Percentiles rank a stretch among this genome's conserved stretches.
phyloP scores from a whole-genome alignment of 768 basidiomycete species.

The Mycena crocata region DNA sequence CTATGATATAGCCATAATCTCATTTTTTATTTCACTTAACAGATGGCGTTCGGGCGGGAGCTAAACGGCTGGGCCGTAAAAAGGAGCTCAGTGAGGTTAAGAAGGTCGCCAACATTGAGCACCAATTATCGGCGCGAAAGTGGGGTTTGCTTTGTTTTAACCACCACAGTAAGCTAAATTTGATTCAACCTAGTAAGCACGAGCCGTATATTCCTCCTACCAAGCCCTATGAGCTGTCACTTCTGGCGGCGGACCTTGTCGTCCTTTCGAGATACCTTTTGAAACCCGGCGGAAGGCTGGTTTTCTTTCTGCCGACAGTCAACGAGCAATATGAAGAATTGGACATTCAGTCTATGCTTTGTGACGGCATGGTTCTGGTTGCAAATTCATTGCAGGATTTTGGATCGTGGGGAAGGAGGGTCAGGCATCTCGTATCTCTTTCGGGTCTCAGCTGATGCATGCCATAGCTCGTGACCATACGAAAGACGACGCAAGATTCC shows the following conservation, averaged over 20 bases:
- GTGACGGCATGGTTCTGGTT: slow-evolving; percentile 89
- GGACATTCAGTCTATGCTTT: slow-evolving; percentile 82
- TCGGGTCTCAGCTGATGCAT: slow-evolving; percentile 5
- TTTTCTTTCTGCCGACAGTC: slow-evolving; percentile 95
- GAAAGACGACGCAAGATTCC: slow-evolving; percentile 64
- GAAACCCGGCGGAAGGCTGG: slow-evolving; percentile 87
- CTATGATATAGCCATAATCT: neutral
- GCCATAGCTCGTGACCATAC: slow-evolving; percentile 89
- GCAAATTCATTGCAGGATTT: slow-evolving; percentile 94
- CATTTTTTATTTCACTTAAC: slow-evolving; percentile 10
- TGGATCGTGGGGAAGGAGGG: slow-evolving; percentile 94
- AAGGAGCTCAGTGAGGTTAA: slow-evolving; percentile 55
- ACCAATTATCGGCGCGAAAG: slow-evolving; percentile 54
- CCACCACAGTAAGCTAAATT: neutral
- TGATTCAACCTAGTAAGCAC: slow-evolving; percentile 55
- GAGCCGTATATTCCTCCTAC: slow-evolving; percentile 90
- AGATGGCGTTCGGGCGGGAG: slow-evolving; percentile 95
- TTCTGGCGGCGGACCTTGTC: slow-evolving; percentile 85
- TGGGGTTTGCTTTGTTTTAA: slow-evolving; percentile 45
- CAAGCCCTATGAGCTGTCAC: slow-evolving; percentile 91
- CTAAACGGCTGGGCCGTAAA: slow-evolving; percentile 83
- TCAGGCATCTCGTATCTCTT: slow-evolving; percentile 50
- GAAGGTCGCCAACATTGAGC: slow-evolving; percentile 50
- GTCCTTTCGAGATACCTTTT: slow-evolving; percentile 85
- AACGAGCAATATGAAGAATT: slow-evolving; percentile 91